Conservation (phyloP, 257 asterid species). For the Sherardia arvensis region DNA sequence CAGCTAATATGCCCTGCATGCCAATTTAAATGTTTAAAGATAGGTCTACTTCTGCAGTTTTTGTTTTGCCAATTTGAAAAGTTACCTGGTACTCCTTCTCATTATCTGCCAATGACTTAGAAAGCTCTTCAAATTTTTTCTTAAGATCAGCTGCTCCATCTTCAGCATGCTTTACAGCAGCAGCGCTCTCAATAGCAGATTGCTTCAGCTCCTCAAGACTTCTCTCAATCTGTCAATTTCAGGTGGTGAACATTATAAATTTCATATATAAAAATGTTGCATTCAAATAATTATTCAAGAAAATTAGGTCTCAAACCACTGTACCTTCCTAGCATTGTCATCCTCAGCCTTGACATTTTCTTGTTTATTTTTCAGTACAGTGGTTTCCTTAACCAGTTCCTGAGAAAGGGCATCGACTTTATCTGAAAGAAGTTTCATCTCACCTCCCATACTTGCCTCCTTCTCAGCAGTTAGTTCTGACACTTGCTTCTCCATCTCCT, state of each 20-base stretch:
- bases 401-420: slow-evolving; percentile 69
- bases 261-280: slow-evolving; percentile 5
- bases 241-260: slow-evolving; percentile 11
- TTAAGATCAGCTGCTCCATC: slow-evolving; percentile 77
- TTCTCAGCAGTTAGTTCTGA: slow-evolving; percentile 57
- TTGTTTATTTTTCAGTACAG: slow-evolving; percentile 59
- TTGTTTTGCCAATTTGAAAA: not conserved
- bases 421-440: slow-evolving; percentile 67
- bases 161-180: slow-evolving; percentile 62
- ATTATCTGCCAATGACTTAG: slow-evolving; percentile 70
- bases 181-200: slow-evolving; percentile 64
- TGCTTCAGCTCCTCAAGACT: slow-evolving; percentile 67
- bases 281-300: not conserved
- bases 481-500: slow-evolving; percentile 58
- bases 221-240: slow-evolving; percentile 46
- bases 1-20: slow-evolving; percentile 86
- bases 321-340: slow-evolving; percentile 58
- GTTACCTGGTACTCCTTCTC: slow-evolving; percentile 90
- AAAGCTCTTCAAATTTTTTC: slow-evolving; percentile 54
- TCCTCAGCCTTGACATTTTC: slow-evolving; percentile 70
- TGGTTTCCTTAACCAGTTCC: slow-evolving; percentile 68
- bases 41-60: slow-evolving; percentile 1
- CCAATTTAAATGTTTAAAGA: not conserved
- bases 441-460: slow-evolving; percentile 88
- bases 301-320: not conserved